Conservation (phyloP, 1,284 basidiomycete genomes). For the Microstroma glucosiphilum region DNA sequence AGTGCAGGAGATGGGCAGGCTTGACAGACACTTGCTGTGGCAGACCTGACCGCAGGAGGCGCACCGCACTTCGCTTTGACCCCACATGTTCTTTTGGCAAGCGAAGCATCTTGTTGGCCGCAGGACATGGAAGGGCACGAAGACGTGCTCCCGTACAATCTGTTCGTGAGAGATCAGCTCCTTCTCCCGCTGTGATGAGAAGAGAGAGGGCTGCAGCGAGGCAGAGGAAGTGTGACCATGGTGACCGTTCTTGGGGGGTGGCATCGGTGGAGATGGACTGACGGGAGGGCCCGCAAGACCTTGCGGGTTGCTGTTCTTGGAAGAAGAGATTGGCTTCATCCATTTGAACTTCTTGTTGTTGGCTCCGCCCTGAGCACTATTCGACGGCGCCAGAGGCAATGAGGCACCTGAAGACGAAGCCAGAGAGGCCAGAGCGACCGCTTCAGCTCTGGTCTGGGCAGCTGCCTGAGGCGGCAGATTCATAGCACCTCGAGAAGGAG, state of each 20-base stretch:
- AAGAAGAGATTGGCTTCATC: too few relatives aligned
- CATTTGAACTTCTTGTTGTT: too few relatives aligned
- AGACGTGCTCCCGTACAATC: constrained; percentile 62
- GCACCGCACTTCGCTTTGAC: constrained; percentile 79
- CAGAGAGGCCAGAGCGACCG: constrained; percentile 19
- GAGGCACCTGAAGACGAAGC: constrained; percentile 50
- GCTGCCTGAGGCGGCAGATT: constrained; percentile 43
- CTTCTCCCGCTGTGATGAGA: constrained; percentile 4
- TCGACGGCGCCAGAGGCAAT: constrained; percentile 47
- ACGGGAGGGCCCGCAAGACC: constrained; percentile 19
- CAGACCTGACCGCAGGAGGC: constrained; percentile 52
- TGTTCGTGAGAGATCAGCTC: constrained; percentile 15
- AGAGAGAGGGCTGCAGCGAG: background rate
- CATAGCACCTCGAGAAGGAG: constrained; percentile 62
- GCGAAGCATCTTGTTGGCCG: constrained; percentile 87
- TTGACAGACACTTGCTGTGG: constrained; percentile 37
- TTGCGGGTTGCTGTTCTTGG: constrained; percentile 3
- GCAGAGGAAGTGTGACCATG: background rate
- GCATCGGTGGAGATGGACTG: constrained; percentile 17
- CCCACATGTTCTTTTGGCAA: constrained; percentile 98
- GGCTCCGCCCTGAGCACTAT: constrained; percentile 13
- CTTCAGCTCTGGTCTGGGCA: constrained; percentile 14
- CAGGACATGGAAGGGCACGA: constrained; percentile 81
- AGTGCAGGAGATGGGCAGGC: constrained; percentile 35
- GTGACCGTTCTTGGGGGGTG: background rate